Conservation (phyloP, 345 rosid species). For the Combretum micranthum region DNA sequence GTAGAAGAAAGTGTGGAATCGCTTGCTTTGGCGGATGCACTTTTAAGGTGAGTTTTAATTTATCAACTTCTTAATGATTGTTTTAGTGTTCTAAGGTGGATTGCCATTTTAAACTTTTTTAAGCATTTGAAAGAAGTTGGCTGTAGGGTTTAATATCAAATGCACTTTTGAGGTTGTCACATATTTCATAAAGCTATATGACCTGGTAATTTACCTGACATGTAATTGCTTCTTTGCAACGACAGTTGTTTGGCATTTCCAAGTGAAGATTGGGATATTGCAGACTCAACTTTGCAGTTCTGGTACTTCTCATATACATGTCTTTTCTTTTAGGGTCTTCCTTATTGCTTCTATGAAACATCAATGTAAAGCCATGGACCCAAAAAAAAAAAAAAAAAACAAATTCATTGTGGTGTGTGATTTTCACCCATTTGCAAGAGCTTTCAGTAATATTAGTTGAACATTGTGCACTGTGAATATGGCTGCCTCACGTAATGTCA, state of each 20-base stretch:
- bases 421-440: too few species aligned
- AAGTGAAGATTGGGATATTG: constrained; percentile 94
- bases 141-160: too few species aligned
- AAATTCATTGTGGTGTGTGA: too few species aligned
- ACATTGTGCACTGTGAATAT: too few species aligned
- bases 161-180: too few species aligned
- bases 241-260: constrained; percentile 87
- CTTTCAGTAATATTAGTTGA: too few species aligned
- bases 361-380: background rate
- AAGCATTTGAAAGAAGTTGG: background rate
- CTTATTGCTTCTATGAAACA: background rate
- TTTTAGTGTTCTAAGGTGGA: background rate
- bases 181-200: background rate
- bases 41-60: constrained; percentile 55
- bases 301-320: constrained; percentile 36
- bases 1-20: constrained; percentile 83
- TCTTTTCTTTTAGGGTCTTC: background rate
- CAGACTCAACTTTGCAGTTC: constrained; percentile 96
- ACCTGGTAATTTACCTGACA: background rate
- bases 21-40: constrained; percentile 60
- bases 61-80: constrained; percentile 2
- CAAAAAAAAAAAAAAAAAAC: too few species aligned
- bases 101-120: background rate
- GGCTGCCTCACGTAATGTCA: too few species aligned
- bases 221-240: constrained; percentile 18